These are phyloP conservation scores for Lactifluus volemus DNA, from an alignment of 768 basidiomycete genomes.

Conservation along the genomic window DNA sequence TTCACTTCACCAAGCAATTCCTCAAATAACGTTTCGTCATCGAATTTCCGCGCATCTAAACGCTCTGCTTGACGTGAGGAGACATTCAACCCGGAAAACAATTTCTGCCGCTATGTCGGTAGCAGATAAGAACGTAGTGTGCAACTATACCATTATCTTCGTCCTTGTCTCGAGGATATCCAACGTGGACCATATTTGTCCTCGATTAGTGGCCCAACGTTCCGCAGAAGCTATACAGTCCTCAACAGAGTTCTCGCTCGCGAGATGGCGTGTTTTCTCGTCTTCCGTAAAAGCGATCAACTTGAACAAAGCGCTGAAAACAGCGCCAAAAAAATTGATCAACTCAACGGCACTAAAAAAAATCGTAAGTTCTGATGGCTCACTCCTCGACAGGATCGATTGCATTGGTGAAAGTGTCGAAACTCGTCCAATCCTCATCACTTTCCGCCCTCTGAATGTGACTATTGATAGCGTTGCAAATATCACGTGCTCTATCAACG, in stretches of 20 bases:
- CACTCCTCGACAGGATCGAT: conserved; percentile 22
- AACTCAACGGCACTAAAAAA: too few relatives aligned
- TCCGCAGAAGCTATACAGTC: conserved; percentile 4
- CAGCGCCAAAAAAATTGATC: too few relatives aligned
- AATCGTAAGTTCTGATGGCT: neutral
- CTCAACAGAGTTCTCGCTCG: neutral
- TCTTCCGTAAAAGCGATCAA: conserved; percentile 8
- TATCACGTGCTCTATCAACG: conserved; percentile 18
- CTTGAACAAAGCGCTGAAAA: conserved; percentile 5
- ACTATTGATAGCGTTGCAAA: conserved; percentile 17
- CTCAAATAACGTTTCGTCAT: too few relatives aligned
- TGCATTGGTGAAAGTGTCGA: conserved; percentile 15
- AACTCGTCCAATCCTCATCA: conserved; percentile 15
- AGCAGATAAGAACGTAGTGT: too few relatives aligned
- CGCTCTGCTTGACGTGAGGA: too few relatives aligned
- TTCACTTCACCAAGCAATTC: too few relatives aligned
- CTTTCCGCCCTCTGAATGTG: conserved; percentile 12
- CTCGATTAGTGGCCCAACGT: conserved; percentile 11
- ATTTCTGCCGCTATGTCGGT: too few relatives aligned
- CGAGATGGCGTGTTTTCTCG: conserved; percentile 7
- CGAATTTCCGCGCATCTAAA: too few relatives aligned
- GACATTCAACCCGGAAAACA: too few relatives aligned
- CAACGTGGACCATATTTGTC: neutral
- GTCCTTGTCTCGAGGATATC: neutral
- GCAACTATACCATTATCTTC: conserved; percentile 1